Evolutionary conservation across 2,329 filamentous ascomycete species (phyloP), one percentile per base, ranked within the genome.

Genomic region (Ophiocordyceps camponoti-floridani): DNA sequence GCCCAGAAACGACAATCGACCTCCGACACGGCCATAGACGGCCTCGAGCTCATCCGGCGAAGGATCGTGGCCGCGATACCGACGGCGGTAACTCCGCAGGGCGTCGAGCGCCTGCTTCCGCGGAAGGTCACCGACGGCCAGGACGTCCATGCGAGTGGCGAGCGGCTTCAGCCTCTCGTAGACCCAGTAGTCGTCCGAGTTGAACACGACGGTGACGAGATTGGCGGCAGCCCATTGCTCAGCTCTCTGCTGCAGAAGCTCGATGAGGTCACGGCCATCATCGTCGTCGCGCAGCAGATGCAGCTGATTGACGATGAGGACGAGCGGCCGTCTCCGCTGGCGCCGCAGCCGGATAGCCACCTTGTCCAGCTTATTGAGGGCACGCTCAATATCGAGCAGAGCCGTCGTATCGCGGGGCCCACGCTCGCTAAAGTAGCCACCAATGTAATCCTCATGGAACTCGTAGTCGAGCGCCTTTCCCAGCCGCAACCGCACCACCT

Each of bases 141-240:
- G 80, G 4, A 98, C 83, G 56, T 95, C 88, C 85, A 98, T 94
- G 41, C 91, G 78, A 2, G 88, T 94, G 3, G 87, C 85, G 47
- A 94, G 81, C 58, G 85, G 81, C 68, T 95, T 95, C 44, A 98
- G 67, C 13, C 88, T 76, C 61, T 98, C 91, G 55, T 95, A 96
- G 0, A 98, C 84, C 91, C 91, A 98, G 63, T 94, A 98, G 58
- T 96, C 91, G 61, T 98, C 91, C 45, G 80, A 88, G 63, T 95
- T 96, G 65, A 98, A 87, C 31, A 98, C 79, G 69, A 86, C 75
- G 1, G 91, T 96, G 28, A 93, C 84, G 9, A 98, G 72, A 51
- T 86, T 89, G 18, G 84, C 78, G 1, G 89, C 91, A 1, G 91
- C 89, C 91, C 91, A 98, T 60, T 91, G 84, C 62, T 98, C 91